These are phyloP conservation scores for Curvularia spicifera DNA, from an alignment of 2,329 filamentous ascomycete genomes.

Conservation along the genomic window DNA sequence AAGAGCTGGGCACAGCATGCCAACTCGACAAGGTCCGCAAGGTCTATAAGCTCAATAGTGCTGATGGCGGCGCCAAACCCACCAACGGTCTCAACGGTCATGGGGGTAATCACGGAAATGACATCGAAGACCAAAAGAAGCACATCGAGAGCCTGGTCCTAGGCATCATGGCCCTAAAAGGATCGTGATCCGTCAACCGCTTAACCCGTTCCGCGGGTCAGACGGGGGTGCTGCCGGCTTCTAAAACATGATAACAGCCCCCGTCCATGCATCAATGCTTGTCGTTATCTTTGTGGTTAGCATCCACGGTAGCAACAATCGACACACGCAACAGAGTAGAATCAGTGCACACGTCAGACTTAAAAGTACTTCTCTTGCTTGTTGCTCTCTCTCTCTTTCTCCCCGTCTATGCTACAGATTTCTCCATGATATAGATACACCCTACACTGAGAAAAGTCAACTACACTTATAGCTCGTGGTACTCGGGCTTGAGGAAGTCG, in stretches of 20 bases:
- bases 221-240: neutral
- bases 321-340: neutral
- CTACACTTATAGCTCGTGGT: constrained; percentile 68
- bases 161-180: constrained; percentile 78
- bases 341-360: constrained; percentile 11
- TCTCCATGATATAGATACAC: constrained; percentile 34
- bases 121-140: constrained; percentile 52
- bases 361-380: constrained; percentile 26
- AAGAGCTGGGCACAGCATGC: constrained; percentile 59
- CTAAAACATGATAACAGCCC: neutral
- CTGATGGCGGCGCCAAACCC: constrained; percentile 52
- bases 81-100: constrained; percentile 32
- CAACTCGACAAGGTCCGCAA: constrained; percentile 72
- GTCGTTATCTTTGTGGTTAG: neutral
- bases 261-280: neutral
- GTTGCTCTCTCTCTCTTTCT: constrained; percentile 24
- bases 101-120: constrained; percentile 34
- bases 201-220: neutral
- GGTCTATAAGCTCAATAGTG: constrained; percentile 78
- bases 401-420: constrained; percentile 46
- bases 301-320: neutral
- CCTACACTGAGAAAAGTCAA: constrained; percentile 15
- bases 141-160: constrained; percentile 74
- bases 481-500: constrained; percentile 94
- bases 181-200: constrained; percentile 48